A percentile compares a stretch with the other conserved stretches of the same genome.
phyloP scores from a whole-genome alignment of 228 moss, liverwort and hornwort genomes.

The Sphagnum magellanicum region DNA sequence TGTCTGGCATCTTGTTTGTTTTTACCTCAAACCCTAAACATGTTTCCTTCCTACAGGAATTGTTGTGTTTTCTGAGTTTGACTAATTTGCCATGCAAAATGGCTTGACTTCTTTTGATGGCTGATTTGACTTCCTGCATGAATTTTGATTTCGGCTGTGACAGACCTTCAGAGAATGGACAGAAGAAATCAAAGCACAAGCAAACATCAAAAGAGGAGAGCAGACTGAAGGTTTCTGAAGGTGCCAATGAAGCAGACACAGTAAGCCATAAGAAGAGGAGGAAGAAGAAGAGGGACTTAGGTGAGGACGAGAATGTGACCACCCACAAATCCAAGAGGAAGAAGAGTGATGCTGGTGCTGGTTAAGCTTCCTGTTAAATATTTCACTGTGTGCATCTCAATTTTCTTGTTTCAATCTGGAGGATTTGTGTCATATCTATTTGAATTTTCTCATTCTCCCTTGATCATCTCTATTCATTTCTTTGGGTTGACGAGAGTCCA shows the following conservation, averaged over 20 bases:
- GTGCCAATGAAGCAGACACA: conserved; percentile 12
- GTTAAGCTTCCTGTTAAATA: neutral
- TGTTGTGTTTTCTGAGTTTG: neutral
- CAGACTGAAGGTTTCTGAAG: conserved; percentile 11
- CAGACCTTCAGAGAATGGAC: conserved; percentile 23
- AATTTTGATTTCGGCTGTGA: neutral
- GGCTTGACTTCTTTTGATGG: neutral
- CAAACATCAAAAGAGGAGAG: conserved; percentile 14
- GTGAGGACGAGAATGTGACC: conserved; percentile 20
- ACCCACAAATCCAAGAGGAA: conserved; percentile 45
- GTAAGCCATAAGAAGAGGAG: conserved; percentile 39
- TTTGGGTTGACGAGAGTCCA: too few relatives aligned
- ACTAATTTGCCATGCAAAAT: neutral
- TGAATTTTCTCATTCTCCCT: too few relatives aligned
- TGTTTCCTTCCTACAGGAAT: neutral
- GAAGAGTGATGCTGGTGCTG: conserved; percentile 13
- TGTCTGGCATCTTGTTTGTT: neutral
- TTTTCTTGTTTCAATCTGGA: too few relatives aligned
- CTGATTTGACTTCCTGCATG: neutral
- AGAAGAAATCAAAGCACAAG: conserved; percentile 14
- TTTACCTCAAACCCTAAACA: neutral
- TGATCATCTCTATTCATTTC: too few relatives aligned
- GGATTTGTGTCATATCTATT: too few relatives aligned
- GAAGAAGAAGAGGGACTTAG: conserved; percentile 37
- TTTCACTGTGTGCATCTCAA: too few relatives aligned